Evolutionary conservation across 495 filamentous ascomycete genomes (phyloP), one percentile per base, ranked within the genome.

Genomic region (Glonium stellatum): DNA sequence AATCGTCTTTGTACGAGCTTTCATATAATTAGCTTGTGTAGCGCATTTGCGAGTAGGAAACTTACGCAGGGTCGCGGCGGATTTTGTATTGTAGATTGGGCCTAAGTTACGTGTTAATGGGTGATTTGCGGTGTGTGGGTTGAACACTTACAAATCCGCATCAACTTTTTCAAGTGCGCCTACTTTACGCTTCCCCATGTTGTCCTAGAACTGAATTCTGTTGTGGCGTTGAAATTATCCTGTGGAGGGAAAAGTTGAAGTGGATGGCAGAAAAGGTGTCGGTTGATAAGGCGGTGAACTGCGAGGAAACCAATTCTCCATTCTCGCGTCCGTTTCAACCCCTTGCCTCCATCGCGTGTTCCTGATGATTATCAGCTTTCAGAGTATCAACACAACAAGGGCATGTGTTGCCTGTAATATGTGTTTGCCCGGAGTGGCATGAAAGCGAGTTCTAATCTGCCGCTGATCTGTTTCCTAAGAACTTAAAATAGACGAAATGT

Each of bases 121-220:
- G 39, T 44, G 10, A 1, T 15, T 18, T n/a, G 12, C 3, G 21
- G 25, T 12, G 10, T 4, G 22, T 1, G 21, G 9, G 41, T 4
- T 9, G 37, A 23, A 4, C 9, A 23, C 82, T 67, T 60, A 87
- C 80, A 96, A 71, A 71, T 96, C 90, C 31, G 90, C 91, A 67
- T 97, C 92, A 65, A 95, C 84, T 80, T 97, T 97, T 76, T 97
- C 91, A 68, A 96, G 81, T 42, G 92, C 92, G 35, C 87, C 88
- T 41, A 95, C 77, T 76, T 92, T 92, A 73, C 90, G 81, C 71
- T 96, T 96, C 39, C 81, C 83, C 86, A 90, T 92, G 49, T 22
- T 27, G 21, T 23, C 48, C 25, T 44, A 44, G 27, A 31, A 31
- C 6, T 6, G 27, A 6, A 31, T 31, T 31, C 27, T 31, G 6